phyloP scores from a whole-genome alignment of 1,284 basidiomycete genomes.

The Cryptococcus maquisensis region DNA sequence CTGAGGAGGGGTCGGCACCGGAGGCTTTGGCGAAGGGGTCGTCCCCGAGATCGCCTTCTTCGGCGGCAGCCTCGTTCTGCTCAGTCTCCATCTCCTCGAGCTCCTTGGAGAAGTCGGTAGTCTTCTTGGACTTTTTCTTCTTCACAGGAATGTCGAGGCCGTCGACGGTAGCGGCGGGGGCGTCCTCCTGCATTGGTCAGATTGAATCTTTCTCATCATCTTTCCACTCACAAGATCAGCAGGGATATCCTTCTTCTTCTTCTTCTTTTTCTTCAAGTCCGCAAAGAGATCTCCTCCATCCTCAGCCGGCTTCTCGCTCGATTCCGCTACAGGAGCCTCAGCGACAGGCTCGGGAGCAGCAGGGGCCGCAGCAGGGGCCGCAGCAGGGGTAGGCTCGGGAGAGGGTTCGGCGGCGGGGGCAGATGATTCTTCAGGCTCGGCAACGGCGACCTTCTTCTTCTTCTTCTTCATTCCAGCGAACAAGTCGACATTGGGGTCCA shows the following conservation, averaged over 20 bases:
- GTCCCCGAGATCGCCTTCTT: constrained; percentile 71
- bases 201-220: not conserved
- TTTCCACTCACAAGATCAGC: constrained; percentile 38
- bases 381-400: constrained; percentile 25
- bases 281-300: constrained; percentile 49
- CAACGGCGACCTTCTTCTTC: constrained; percentile 51
- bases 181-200: constrained; percentile 19
- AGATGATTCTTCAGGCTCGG: constrained; percentile 45
- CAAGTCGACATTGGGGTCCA: constrained; percentile 50
- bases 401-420: constrained; percentile 35
- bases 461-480: constrained; percentile 55
- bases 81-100: constrained; percentile 55
- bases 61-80: constrained; percentile 55
- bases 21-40: constrained; percentile 65
- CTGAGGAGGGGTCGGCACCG: constrained; percentile 39
- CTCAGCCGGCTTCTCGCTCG: constrained; percentile 28
- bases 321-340: constrained; percentile 14
- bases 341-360: constrained; percentile 29
- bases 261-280: constrained; percentile 56
- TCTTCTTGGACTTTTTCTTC: constrained; percentile 54
- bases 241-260: constrained; percentile 51
- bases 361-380: constrained; percentile 19
- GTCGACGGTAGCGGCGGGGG: constrained; percentile 41
- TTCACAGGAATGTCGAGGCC: constrained; percentile 52
- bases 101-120: constrained; percentile 69